Percentiles rank a stretch among this genome's conserved stretches.
Evolutionary conservation across 495 filamentous ascomycete species (phyloP).

Genomic region (Neurospora sp.): DNA sequence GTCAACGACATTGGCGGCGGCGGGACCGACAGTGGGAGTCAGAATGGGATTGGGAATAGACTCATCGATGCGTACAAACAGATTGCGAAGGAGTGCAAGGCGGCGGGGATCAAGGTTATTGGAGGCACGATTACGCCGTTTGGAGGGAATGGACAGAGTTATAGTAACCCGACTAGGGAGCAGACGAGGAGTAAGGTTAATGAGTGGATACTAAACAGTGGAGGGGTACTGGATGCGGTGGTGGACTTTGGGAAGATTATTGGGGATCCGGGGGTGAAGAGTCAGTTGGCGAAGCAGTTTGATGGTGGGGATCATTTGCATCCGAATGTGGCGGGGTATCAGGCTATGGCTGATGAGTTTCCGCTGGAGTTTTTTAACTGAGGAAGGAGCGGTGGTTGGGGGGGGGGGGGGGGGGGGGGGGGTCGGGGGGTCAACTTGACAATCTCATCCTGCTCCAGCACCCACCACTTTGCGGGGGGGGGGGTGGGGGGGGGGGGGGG

Average conservation of each 20-base stretch:
- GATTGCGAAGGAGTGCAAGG: constrained; percentile 48
- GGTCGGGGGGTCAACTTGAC: no score
- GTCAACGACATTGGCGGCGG: constrained; percentile 60
- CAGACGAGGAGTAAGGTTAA: constrained; percentile 50
- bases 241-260: constrained; percentile 55
- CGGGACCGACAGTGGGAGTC: constrained; percentile 33
- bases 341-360: constrained; percentile 51
- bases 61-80: constrained; percentile 49
- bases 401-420: background rate
- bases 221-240: constrained; percentile 45
- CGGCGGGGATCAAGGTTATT: constrained; percentile 46
- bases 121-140: constrained; percentile 65
- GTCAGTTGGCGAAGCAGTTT: constrained; percentile 37
- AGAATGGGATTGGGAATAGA: constrained; percentile 38
- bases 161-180: constrained; percentile 47
- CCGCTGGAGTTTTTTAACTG: constrained; percentile 45
- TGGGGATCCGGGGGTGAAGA: constrained; percentile 37
- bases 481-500: no score
- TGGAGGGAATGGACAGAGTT: constrained; percentile 35
- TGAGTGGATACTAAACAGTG: constrained; percentile 48
- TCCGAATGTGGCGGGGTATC: constrained; percentile 55
- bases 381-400: background rate
- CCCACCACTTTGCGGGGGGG: no score
- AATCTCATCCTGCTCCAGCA: no score
- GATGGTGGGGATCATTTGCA: constrained; percentile 65